Conservation (phyloP, 2,329 filamentous ascomycete genomes). For the Fusarium lateritium region DNA sequence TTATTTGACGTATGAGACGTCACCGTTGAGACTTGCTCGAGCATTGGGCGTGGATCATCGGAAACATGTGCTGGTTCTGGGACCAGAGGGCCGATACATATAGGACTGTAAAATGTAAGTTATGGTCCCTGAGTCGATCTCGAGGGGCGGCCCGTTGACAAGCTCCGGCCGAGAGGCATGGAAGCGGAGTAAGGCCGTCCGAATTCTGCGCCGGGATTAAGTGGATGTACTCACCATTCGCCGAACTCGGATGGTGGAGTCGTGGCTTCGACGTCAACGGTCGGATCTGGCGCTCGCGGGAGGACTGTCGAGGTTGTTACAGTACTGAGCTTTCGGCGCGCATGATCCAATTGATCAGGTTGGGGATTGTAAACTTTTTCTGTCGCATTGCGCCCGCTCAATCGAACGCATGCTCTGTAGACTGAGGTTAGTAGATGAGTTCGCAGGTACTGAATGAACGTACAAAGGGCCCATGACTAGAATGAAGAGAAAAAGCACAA, state of each 20-base stretch:
- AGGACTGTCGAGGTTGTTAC: constrained; percentile 47
- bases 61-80: constrained; percentile 46
- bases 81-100: constrained; percentile 53
- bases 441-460: neutral
- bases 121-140: constrained; percentile 12
- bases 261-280: constrained; percentile 39
- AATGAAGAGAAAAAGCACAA: constrained; percentile 44
- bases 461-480: constrained; percentile 45
- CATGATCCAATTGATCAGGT: constrained; percentile 43
- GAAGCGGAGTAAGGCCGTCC: constrained; percentile 21
- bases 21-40: constrained; percentile 36
- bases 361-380: constrained; percentile 42
- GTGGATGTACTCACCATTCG: constrained; percentile 47
- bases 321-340: constrained; percentile 50
- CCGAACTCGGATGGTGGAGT: constrained; percentile 40
- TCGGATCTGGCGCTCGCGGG: constrained; percentile 24
- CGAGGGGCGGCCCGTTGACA: constrained; percentile 1
- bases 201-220: neutral
- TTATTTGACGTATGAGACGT: constrained; percentile 14
- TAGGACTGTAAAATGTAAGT: constrained; percentile 46
- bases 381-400: constrained; percentile 25
- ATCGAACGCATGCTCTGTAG: constrained; percentile 38
- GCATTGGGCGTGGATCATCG: constrained; percentile 28
- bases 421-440: constrained; percentile 12
- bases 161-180: constrained; percentile 17